Conservation (phyloP, 2,329 filamentous ascomycete genomes). For the Cryphonectria japonica region DNA sequence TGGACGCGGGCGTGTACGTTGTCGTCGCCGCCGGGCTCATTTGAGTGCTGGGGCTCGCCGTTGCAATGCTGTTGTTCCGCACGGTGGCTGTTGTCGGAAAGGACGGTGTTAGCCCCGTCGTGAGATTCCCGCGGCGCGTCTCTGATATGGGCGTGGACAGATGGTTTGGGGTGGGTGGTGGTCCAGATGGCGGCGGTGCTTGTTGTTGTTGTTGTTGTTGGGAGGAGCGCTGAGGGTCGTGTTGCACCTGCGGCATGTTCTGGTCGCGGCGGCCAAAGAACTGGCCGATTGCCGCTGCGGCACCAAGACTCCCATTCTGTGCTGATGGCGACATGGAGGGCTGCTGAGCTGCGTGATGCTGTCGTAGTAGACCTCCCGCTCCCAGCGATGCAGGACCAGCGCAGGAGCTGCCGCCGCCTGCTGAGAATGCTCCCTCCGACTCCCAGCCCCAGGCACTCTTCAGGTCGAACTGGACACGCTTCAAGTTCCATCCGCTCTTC, state of each 20-base stretch:
- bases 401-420: background rate
- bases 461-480: slow-evolving; percentile 72
- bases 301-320: slow-evolving; percentile 11
- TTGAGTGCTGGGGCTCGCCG: slow-evolving; percentile 21
- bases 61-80: slow-evolving; percentile 17
- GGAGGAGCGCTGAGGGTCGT: slow-evolving; percentile 29
- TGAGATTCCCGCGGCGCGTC: slow-evolving; percentile 19
- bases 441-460: slow-evolving; percentile 80
- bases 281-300: slow-evolving; percentile 20
- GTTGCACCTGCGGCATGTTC: background rate
- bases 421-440: slow-evolving; percentile 12
- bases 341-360: slow-evolving; percentile 2
- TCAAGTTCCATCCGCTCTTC: slow-evolving; percentile 79
- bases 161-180: slow-evolving; percentile 23
- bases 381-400: background rate
- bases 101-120: background rate
- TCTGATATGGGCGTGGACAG: slow-evolving; percentile 30
- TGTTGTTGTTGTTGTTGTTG: background rate
- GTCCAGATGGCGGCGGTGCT: background rate
- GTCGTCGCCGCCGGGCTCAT: slow-evolving; percentile 24
- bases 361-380: slow-evolving; percentile 2
- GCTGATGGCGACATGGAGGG: slow-evolving; percentile 11
- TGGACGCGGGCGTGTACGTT: slow-evolving; percentile 23
- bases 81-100: background rate
- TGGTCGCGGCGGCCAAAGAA: slow-evolving; percentile 19